Base-by-base conservation (phyloP, 2,329 filamentous ascomycete genomes). In the Catunica adiposa region DNA sequence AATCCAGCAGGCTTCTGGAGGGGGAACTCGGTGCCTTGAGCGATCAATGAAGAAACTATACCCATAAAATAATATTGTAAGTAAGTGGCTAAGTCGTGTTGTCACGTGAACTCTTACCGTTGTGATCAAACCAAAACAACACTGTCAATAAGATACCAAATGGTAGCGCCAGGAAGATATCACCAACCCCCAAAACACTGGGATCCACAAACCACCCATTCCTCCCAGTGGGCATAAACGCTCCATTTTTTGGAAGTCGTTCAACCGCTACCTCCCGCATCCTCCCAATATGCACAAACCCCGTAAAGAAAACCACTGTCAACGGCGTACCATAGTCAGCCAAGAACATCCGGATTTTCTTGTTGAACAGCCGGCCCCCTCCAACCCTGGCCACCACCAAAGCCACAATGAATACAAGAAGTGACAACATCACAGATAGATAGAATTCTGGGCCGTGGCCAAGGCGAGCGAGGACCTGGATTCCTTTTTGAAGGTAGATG, bases 61-160 rank as follows among this genome's bases (percentile, higher is more conserved):
- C n/a, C n/a, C n/a, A n/a, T n/a, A n/a, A n/a, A n/a, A n/a, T n/a
- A n/a, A n/a, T n/a, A 42, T 34, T 29, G 11, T 1, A 0, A 7
- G 25, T 56, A 59, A 44, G 8, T 8, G 14, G n/a, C 15, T 5
- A 17, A 4, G 17, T 17, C 3, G 11, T 51, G 7, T 51, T 9
- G 17, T 20, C 17, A 42, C 14, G 9, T 29, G 9, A 51, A 4
- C 17, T 60, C 71, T 59, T 70, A 86, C 83, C 83, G 62, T 92
- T 94, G 64, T 94, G 88, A 64, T 94, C 88, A 65, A 92, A 94
- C 71, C 84, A 94, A 65, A 94, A 94, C 3, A 94, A 70, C 22
- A 94, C 81, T 0, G 88, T 94, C 15, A 94, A 72, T 1, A 94
- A 71, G 34, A 94, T 64, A 0, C 86, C 88, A 69, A 94, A 94